A percentile compares a stretch with the other conserved stretches of the same genome.
Evolutionary conservation across 306 rosid species (phyloP).

Genomic region (Leucaena leucocephala): DNA sequence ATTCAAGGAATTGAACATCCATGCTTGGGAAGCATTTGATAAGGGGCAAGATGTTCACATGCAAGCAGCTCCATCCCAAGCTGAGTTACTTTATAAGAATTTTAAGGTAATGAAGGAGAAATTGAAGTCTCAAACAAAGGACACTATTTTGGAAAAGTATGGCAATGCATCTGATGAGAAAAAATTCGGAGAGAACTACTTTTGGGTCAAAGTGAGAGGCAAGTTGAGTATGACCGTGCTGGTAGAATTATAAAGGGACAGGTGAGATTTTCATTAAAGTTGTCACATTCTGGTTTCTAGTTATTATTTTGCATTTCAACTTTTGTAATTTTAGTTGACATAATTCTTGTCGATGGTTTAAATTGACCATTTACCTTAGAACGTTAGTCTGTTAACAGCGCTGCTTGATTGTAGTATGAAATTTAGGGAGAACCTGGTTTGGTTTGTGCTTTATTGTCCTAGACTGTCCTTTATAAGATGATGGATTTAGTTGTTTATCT

Average conservation of each 20-base stretch:
- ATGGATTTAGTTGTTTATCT: background rate
- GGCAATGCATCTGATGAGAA: conserved; percentile 61
- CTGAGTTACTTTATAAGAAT: conserved; percentile 64
- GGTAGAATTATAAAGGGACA: conserved; percentile 61
- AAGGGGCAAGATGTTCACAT: conserved; percentile 64
- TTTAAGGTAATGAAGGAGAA: conserved; percentile 58
- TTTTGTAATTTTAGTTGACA: background rate
- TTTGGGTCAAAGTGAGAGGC: conserved; percentile 64
- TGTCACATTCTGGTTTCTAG: background rate
- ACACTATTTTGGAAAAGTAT: conserved; percentile 59
- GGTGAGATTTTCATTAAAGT: conserved; percentile 39
- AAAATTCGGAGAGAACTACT: conserved; percentile 67
- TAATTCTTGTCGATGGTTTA: conserved; percentile 17
- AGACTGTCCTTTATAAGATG: background rate
- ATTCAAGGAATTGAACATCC: conserved; percentile 48
- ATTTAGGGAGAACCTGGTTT: background rate
- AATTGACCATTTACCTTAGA: background rate
- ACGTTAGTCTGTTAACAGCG: background rate
- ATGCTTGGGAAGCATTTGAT: conserved; percentile 69
- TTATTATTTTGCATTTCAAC: background rate
- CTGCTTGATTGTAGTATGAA: background rate
- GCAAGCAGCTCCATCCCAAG: conserved; percentile 78
- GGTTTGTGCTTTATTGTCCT: background rate
- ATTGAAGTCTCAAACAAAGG: conserved; percentile 59
- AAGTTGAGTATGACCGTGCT: conserved; percentile 65